Conservation (phyloP, 306 rosid genomes). For the Cicer chorassanicum region DNA sequence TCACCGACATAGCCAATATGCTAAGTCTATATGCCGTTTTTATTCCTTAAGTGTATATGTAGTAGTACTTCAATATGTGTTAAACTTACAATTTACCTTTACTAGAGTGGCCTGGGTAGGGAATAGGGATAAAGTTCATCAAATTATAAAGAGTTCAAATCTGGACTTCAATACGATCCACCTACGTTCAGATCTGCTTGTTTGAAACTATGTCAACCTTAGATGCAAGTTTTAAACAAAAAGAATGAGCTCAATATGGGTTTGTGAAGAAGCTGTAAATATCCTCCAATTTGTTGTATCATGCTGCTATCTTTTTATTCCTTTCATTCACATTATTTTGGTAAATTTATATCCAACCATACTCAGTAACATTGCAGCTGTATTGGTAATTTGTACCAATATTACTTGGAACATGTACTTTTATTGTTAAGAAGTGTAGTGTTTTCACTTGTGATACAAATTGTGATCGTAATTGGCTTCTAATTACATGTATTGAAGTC, state of each 20-base stretch:
- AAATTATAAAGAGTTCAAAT: constrained; percentile 31
- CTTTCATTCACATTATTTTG: constrained; percentile 4
- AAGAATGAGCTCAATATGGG: background rate
- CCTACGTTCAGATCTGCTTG: background rate
- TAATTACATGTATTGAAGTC: constrained; percentile 9
- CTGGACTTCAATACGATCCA: constrained; percentile 7
- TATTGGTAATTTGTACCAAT: background rate
- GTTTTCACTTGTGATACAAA: background rate
- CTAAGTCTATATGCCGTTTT: background rate
- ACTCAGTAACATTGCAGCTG: background rate
- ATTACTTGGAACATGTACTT: background rate
- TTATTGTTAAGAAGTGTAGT: background rate
- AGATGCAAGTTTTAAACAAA: constrained; percentile 12
- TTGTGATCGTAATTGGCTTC: background rate
- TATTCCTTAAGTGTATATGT: background rate
- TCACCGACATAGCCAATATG: constrained; percentile 20
- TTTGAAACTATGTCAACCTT: background rate
- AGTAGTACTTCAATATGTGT: background rate
- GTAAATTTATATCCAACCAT: background rate
- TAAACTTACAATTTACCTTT: background rate
- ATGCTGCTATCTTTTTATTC: constrained; percentile 12
- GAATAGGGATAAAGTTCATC: constrained; percentile 14
- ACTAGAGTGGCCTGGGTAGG: background rate
- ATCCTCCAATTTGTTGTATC: background rate
- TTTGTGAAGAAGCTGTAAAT: background rate